Evolutionary conservation across 176 grass and related monocot genomes (phyloP).

Genomic region (Oryza rufipogon): DNA sequence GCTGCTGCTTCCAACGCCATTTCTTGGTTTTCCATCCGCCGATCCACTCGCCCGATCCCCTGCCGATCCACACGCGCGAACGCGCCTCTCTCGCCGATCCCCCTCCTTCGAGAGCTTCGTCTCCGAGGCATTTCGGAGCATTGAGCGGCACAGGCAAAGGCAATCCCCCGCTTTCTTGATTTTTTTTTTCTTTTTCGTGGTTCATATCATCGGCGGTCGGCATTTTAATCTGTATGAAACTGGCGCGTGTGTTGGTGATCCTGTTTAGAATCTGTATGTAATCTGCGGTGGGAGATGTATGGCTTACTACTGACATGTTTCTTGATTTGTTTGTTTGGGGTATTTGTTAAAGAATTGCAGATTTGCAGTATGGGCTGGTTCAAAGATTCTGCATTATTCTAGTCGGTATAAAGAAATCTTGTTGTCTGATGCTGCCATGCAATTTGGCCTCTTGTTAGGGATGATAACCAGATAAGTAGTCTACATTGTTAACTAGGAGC

Average conservation of each 20-base stretch:
- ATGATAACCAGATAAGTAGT: neutral
- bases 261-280: neutral
- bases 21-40: neutral
- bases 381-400: neutral
- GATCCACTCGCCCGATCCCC: conserved; percentile 14
- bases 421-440: neutral
- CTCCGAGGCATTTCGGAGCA: neutral
- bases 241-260: no score
- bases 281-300: neutral
- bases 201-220: no score
- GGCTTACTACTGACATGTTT: neutral
- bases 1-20: no score
- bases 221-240: conserved; percentile 4
- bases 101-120: neutral
- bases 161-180: neutral
- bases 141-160: conserved; percentile 26
- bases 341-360: conserved; percentile 34
- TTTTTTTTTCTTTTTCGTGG: neutral
- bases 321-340: neutral
- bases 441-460: neutral
- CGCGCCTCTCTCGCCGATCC: neutral
- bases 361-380: neutral
- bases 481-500: neutral
- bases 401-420: neutral
- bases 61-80: neutral